Evolutionary conservation across 345 rosid genomes (phyloP), one percentile per base, ranked within the genome.

Genomic region (Ceriops decandra): DNA sequence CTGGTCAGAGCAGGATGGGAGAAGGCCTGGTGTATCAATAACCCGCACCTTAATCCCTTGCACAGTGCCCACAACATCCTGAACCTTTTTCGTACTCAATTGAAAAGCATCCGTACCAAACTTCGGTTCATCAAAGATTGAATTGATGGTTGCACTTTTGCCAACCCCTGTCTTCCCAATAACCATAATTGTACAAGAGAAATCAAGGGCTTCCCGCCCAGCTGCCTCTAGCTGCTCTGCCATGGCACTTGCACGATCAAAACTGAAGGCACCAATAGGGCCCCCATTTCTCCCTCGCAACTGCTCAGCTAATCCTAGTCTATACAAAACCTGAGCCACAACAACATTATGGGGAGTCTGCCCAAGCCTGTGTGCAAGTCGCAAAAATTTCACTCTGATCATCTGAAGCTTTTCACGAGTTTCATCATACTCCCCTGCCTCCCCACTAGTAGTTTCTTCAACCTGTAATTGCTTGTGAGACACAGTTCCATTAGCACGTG

Each of bases 321-420:
- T 85, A 80, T 95, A 95, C 70, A 95, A 77, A 76, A 95, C 99
- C 86, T 95, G 99, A 21, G 99, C 98, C 74, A 95, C 99, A 16
- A 95, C 99, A 66, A 95, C 99, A 79, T 95, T 95, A 76, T 95
- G 99, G 15, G 99, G 99, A 32, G 97, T 92, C 80, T 92, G 99
- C 71, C 99, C 98, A 53, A 95, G 92, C 83, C 99, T 87, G 77
- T 83, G 90, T 1, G 99, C 96, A 70, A 95, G 96, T 77, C 99
- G 85, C 85, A 95, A 78, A 84, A 95, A 95, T 76, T 95, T 92
- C 33, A 95, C 98, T 77, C 99, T 85, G 70, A 92, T 90, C 92
- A 92, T 88, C 84, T 95, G 99, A 36, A 95, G 97, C 79, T 88
- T 85, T 76, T 95, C 96, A 42, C 99, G 96, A 66, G 98, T 95